phyloP scores from a whole-genome alignment of 371 early-diverging fungal species.

The Mucor indicus region DNA sequence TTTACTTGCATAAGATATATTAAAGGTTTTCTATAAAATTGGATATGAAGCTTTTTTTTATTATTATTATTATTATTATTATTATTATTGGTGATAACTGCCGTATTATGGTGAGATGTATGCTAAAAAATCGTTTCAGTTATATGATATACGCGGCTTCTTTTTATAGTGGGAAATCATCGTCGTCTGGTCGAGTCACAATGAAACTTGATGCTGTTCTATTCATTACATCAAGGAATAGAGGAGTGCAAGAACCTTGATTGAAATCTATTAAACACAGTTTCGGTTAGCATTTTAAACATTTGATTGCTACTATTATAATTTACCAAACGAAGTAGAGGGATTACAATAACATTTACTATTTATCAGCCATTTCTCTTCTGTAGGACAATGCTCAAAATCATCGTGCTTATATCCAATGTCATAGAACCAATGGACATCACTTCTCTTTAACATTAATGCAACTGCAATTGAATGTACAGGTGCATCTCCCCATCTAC shows the following conservation, averaged over 20 bases:
- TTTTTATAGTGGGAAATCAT: not conserved
- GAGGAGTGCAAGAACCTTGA: slow-evolving; percentile 24
- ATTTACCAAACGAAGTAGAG: slow-evolving; percentile 31
- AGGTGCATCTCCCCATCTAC: slow-evolving; percentile 94
- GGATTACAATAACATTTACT: slow-evolving; percentile 60
- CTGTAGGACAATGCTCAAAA: slow-evolving; percentile 69
- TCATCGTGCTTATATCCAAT: slow-evolving; percentile 76
- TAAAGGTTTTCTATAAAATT: too few relatives aligned
- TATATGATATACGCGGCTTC: too few relatives aligned
- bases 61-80: too few relatives aligned
- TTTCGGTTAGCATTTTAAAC: not conserved
- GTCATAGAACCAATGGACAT: slow-evolving; percentile 90
- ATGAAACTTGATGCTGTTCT: slow-evolving; percentile 22
- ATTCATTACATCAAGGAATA: slow-evolving; percentile 25
- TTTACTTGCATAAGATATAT: too few relatives aligned
- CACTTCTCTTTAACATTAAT: slow-evolving; percentile 66
- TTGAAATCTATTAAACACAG: slow-evolving; percentile 6
- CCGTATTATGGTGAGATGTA: too few relatives aligned
- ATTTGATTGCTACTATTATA: not conserved
- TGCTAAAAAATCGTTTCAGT: too few relatives aligned
- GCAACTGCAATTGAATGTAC: slow-evolving; percentile 89
- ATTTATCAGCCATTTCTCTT: slow-evolving; percentile 34
- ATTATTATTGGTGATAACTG: too few relatives aligned
- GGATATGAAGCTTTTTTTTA: too few relatives aligned
- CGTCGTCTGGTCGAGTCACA: slow-evolving; percentile 20